These are phyloP conservation scores for Metschnikowia orientalis DNA, from an alignment of 805 yeast species.

Conservation along the genomic window DNA sequence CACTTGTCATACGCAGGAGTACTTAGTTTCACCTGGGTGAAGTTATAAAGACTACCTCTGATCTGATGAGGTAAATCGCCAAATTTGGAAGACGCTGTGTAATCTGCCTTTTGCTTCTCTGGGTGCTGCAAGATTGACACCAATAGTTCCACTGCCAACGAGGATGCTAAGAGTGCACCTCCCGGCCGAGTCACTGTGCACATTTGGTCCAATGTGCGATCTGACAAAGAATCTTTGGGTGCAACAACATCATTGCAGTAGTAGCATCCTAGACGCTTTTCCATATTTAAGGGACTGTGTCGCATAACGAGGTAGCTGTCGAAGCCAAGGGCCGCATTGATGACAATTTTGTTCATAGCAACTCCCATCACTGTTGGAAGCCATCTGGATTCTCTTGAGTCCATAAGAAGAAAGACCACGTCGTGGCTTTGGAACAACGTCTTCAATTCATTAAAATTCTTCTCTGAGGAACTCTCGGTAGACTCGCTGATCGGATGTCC, in stretches of 20 bases:
- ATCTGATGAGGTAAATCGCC: constrained; percentile 87
- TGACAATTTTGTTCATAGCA: constrained; percentile 63
- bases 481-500: constrained; percentile 73
- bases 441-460: constrained; percentile 50
- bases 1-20: constrained; percentile 76
- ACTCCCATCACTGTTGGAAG: constrained; percentile 84
- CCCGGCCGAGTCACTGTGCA: constrained; percentile 99
- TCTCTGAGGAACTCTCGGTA: constrained; percentile 40
- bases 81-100: constrained; percentile 33
- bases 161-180: constrained; percentile 81
- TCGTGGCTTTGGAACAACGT: constrained; percentile 65
- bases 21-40: constrained; percentile 56
- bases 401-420: constrained; percentile 77
- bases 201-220: constrained; percentile 93
- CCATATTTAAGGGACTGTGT: constrained; percentile 43
- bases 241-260: constrained; percentile 96
- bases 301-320: constrained; percentile 92
- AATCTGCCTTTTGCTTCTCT: constrained; percentile 42
- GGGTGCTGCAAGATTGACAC: constrained; percentile 72
- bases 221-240: constrained; percentile 82
- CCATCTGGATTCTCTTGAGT: constrained; percentile 96
- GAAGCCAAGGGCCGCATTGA: constrained; percentile 93
- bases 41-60: constrained; percentile 75
- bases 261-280: constrained; percentile 76
- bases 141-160: constrained; percentile 79